A percentile compares a stretch with the other conserved stretches of the same genome.
These are phyloP conservation scores for Eutrema japonicum DNA, from an alignment of 345 rosid genomes.

Conservation along the genomic window DNA sequence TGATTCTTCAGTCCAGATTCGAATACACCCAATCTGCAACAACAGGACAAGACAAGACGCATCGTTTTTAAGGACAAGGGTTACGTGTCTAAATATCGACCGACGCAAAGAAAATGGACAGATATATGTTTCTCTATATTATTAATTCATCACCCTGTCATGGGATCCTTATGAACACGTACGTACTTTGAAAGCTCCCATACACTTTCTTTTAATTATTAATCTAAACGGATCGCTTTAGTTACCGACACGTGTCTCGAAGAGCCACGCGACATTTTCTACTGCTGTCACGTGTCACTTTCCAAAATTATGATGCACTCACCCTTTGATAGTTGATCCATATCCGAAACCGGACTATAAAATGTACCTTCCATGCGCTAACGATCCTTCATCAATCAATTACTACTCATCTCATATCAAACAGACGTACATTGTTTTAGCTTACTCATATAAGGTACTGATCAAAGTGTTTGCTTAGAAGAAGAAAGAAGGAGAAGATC, in stretches of 20 bases:
- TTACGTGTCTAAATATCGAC: too few relatives aligned
- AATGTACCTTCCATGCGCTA: slow-evolving; percentile 1
- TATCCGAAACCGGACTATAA: slow-evolving; percentile 43
- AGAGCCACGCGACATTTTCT: slow-evolving; percentile 12
- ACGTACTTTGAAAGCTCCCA: too few relatives aligned
- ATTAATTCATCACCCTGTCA: too few relatives aligned
- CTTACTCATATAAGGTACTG: neutral
- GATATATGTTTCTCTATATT: too few relatives aligned
- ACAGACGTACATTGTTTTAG: neutral
- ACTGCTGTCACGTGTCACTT: slow-evolving; percentile 20
- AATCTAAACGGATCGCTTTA: neutral
- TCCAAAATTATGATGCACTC: neutral
- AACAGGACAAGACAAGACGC: neutral
- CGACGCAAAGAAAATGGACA: too few relatives aligned
- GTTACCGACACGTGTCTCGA: neutral
- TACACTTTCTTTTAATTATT: neutral
- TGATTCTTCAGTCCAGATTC: neutral
- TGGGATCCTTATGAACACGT: too few relatives aligned
- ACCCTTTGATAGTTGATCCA: slow-evolving; percentile 5
- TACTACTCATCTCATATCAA: slow-evolving; percentile 9
- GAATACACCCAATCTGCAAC: slow-evolving; percentile 6
- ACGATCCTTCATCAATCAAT: slow-evolving; percentile 28
- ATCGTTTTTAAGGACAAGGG: slow-evolving; percentile 13
- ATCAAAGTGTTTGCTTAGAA: slow-evolving; percentile 22
- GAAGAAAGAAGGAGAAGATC: slow-evolving; percentile 27